phyloP scores from a whole-genome alignment of 305 asterid species.

The Fraxinus velutina region DNA sequence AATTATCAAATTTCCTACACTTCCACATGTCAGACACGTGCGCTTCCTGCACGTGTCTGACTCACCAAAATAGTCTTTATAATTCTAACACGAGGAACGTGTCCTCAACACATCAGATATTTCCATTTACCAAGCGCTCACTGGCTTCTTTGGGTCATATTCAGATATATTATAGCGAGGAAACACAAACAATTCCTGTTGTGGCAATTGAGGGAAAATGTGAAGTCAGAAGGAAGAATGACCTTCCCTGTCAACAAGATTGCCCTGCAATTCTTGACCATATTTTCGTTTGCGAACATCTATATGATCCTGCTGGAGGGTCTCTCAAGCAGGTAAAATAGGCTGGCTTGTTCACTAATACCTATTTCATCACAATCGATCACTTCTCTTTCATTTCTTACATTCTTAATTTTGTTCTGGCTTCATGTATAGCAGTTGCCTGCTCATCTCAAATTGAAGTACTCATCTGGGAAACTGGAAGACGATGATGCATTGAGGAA shows the following conservation, averaged over 20 bases:
- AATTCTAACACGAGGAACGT: not conserved
- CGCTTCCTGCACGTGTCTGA: not conserved
- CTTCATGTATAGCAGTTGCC: constrained; percentile 58
- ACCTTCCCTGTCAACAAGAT: constrained; percentile 55
- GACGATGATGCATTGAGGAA: constrained; percentile 45
- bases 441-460: constrained; percentile 49
- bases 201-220: constrained; percentile 73
- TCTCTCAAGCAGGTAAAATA: constrained; percentile 71
- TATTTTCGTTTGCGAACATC: constrained; percentile 74
- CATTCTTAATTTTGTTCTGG: constrained; percentile 26
- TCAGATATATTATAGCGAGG: constrained; percentile 83
- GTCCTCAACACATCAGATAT: not conserved
- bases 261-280: constrained; percentile 57
- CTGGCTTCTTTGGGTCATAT: not conserved
- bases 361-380: not conserved
- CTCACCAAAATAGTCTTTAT: not conserved
- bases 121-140: not conserved
- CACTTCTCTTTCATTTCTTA: not conserved
- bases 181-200: constrained; percentile 53
- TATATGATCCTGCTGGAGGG: constrained; percentile 73
- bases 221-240: constrained; percentile 73
- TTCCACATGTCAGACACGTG: not conserved
- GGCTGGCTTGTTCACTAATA: constrained; percentile 3
- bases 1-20: not conserved
- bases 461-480: constrained; percentile 42